A percentile compares a stretch with the other conserved stretches of the same genome.
phyloP scores from a whole-genome alignment of 2,329 filamentous ascomycete genomes.

The Waltergamsia citrina region DNA sequence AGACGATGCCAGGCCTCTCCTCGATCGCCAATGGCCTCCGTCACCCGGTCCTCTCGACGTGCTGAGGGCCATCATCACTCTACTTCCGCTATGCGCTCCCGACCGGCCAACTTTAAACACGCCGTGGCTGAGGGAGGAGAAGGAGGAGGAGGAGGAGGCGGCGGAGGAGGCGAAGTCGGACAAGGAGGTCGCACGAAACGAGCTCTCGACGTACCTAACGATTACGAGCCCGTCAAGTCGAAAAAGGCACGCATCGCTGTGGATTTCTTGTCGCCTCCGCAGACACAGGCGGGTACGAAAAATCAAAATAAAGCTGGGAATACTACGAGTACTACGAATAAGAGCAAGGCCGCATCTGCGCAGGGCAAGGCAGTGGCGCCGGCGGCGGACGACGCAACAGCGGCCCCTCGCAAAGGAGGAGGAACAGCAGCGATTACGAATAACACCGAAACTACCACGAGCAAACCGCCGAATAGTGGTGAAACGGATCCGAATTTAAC shows the following conservation, averaged over 20 bases:
- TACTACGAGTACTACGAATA: too few species aligned
- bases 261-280: conserved; percentile 36
- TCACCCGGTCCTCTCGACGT: conserved; percentile 41
- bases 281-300: conserved; percentile 9
- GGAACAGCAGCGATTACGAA: neutral
- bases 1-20: conserved; percentile 26
- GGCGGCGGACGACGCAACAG: too few species aligned
- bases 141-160: conserved; percentile 2
- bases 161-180: neutral
- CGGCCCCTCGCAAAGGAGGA: neutral
- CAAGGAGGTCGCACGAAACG: conserved; percentile 35
- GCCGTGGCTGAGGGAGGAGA: conserved; percentile 3
- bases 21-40: conserved; percentile 36
- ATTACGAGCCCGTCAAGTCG: conserved; percentile 21
- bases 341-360: too few species aligned
- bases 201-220: conserved; percentile 24
- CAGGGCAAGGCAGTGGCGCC: too few species aligned
- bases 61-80: conserved; percentile 24
- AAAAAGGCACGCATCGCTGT: conserved; percentile 45
- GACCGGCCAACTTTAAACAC: conserved; percentile 7
- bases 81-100: conserved; percentile 2
- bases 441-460: neutral
- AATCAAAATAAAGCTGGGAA: too few species aligned
- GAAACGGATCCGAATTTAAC: conserved; percentile 18
- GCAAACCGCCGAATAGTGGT: neutral